phyloP scores from a whole-genome alignment of 1,284 basidiomycete genomes.

The Bondarzewia mesenterica region DNA sequence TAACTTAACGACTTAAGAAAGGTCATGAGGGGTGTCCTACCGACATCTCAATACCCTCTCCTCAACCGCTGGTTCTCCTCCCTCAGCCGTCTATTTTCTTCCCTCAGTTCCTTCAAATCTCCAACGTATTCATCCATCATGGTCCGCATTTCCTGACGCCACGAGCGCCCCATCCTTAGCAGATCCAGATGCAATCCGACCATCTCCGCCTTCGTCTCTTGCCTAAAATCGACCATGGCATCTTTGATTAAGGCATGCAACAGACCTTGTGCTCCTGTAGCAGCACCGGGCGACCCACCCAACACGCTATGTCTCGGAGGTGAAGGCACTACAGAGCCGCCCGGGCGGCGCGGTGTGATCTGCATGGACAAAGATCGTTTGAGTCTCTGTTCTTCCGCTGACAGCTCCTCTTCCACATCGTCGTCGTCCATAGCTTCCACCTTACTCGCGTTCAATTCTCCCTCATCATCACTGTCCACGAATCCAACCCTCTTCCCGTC shows the following conservation, averaged over 20 bases:
- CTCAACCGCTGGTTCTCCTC: conserved; percentile 64
- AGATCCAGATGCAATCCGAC: conserved; percentile 64
- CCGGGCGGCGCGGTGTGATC: conserved; percentile 47
- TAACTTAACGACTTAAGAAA: too few relatives aligned
- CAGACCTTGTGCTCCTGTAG: conserved; percentile 46
- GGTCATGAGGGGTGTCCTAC: background rate
- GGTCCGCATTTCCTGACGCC: conserved; percentile 47
- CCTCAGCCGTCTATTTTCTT: conserved; percentile 40
- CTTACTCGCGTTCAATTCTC: background rate
- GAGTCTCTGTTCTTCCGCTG: conserved; percentile 13
- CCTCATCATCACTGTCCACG: conserved; percentile 6
- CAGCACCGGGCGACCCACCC: conserved; percentile 16
- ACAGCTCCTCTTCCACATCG: conserved; percentile 1
- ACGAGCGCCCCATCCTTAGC: conserved; percentile 55
- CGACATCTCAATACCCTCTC: conserved; percentile 37
- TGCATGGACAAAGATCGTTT: conserved; percentile 38
- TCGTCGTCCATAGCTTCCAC: background rate
- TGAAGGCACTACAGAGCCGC: conserved; percentile 28
- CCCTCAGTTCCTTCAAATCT: conserved; percentile 36
- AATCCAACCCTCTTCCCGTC: background rate
- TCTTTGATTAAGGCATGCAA: conserved; percentile 56
- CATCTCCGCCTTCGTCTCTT: conserved; percentile 59
- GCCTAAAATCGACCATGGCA: conserved; percentile 62
- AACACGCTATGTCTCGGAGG: conserved; percentile 29
- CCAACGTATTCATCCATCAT: conserved; percentile 52